A percentile compares a stretch with the other conserved stretches of the same genome.
Conservation (phyloP, 1,284 basidiomycete genomes). For the Cutaneotrichosporon sp. region DNA sequence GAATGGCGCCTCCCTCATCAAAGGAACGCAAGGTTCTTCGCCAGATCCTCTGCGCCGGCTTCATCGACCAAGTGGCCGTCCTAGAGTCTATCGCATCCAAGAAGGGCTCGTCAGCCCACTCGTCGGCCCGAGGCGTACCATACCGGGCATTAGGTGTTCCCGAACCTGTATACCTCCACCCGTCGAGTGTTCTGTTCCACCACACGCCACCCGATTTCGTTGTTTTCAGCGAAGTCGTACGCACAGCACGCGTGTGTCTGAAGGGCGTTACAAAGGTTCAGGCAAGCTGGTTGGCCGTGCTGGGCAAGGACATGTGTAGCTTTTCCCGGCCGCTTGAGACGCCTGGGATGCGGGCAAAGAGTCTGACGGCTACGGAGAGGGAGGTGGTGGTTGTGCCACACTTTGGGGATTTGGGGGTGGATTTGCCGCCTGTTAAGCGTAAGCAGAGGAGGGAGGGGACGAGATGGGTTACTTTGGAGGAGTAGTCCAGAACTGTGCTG, state of each 20-base stretch:
- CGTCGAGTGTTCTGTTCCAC: slow-evolving; percentile 74
- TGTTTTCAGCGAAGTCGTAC: slow-evolving; percentile 77
- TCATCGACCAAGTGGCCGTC: slow-evolving; percentile 93
- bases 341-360: slow-evolving; percentile 43
- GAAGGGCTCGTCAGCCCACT: slow-evolving; percentile 60
- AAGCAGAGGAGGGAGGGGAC: slow-evolving; percentile 53
- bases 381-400: slow-evolving; percentile 68
- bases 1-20: slow-evolving; percentile 46
- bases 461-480: slow-evolving; percentile 51
- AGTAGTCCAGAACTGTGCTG: slow-evolving; percentile 14
- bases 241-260: slow-evolving; percentile 72
- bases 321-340: slow-evolving; percentile 83
- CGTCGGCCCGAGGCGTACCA: slow-evolving; percentile 73
- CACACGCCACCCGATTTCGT: slow-evolving; percentile 79
- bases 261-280: slow-evolving; percentile 88
- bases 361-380: slow-evolving; percentile 44
- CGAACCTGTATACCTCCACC: slow-evolving; percentile 92
- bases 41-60: slow-evolving; percentile 83
- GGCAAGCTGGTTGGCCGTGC: slow-evolving; percentile 77
- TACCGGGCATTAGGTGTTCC: slow-evolving; percentile 79
- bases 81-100: slow-evolving; percentile 78
- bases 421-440: slow-evolving; percentile 71
- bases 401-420: slow-evolving; percentile 79
- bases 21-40: slow-evolving; percentile 85
- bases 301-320: slow-evolving; percentile 78